Percentiles rank a stretch among this genome's conserved stretches.
Evolutionary conservation across 2,329 filamentous ascomycete genomes (phyloP).

Genomic region (Verticillium zaregamsianum): DNA sequence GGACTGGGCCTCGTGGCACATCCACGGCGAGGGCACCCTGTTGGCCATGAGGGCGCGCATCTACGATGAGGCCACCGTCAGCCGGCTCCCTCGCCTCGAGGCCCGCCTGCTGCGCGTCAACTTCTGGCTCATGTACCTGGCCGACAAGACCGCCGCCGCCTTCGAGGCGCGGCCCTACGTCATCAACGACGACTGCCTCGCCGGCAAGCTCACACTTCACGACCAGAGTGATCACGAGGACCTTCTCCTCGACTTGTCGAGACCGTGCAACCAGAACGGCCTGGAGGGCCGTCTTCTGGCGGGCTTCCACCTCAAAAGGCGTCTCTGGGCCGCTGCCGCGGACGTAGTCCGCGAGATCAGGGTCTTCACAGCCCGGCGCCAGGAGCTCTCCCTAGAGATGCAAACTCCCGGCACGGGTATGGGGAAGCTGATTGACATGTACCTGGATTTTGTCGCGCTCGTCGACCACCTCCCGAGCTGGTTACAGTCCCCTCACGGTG

Average conservation of each 20-base stretch:
- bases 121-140: slow-evolving; percentile 8
- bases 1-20: slow-evolving; percentile 5
- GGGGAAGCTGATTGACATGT: background rate
- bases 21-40: slow-evolving; percentile 1
- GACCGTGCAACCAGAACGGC: slow-evolving; percentile 11
- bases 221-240: background rate
- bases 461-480: background rate
- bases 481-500: background rate
- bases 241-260: background rate
- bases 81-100: background rate
- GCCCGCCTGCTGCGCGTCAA: slow-evolving; percentile 5
- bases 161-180: background rate
- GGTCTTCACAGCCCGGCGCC: background rate
- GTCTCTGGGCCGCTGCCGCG: slow-evolving; percentile 14
- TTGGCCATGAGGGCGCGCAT: slow-evolving; percentile 4
- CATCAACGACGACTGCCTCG: background rate
- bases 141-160: slow-evolving; percentile 2
- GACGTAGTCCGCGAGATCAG: background rate
- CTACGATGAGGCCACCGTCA: slow-evolving; percentile 4
- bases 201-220: background rate
- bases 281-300: background rate
- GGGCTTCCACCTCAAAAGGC: slow-evolving; percentile 37
- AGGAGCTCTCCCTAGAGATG: background rate
- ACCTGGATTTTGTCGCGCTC: background rate
- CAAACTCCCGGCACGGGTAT: no score